Base-by-base conservation (phyloP, 2,329 filamentous ascomycete species). In the Monosporascus sp. region DNA sequence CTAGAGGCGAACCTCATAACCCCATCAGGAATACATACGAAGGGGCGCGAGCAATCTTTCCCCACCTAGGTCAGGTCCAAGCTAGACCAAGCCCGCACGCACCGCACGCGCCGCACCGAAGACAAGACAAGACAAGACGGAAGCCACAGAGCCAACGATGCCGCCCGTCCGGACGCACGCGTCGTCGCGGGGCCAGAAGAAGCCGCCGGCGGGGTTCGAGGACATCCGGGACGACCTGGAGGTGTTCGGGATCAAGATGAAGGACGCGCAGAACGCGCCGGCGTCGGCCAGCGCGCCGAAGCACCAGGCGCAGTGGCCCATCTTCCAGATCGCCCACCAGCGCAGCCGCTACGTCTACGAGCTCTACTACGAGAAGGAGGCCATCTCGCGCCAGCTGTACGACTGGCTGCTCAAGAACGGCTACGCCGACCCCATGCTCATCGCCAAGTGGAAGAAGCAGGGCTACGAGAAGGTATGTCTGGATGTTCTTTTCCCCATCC, bases 371-470 rank as follows among this genome's bases (percentile, higher is more conserved):
- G 88, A 95, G 72, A 96, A 97, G 74, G 90, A 97, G 74, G 93
- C 93, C 50, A 97, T 99, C 70, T 89, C 84, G 72, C 93, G 89
- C 74, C 79, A 87, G 72, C 78, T 99, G 20, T 99, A 99, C 73
- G 94, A 97, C 62, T 99, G 90, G 87, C 76, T 97, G 59, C 77
- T 99, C 55, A 99, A 99, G 81, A 97, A 99, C 68, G 86, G 87
- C 49, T 97, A 99, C 70, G 94, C 92, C 5, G 94, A 99, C 73
- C 85, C 89, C 46, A 94, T 92, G 77, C 76, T 99, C 67, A 97
- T 99, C 67, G 94, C 94, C 15, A 99, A 99, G 76, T 99, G 94
- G 94, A 99, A 99, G 83, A 99, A 99, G 77, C 89, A 95, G 66
- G 94, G 94, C 17, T 99, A 99, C 67, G 94, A 99, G 73, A 97